phyloP scores from a whole-genome alignment of 345 rosid genomes.

The Bruguiera gymnorhiza region DNA sequence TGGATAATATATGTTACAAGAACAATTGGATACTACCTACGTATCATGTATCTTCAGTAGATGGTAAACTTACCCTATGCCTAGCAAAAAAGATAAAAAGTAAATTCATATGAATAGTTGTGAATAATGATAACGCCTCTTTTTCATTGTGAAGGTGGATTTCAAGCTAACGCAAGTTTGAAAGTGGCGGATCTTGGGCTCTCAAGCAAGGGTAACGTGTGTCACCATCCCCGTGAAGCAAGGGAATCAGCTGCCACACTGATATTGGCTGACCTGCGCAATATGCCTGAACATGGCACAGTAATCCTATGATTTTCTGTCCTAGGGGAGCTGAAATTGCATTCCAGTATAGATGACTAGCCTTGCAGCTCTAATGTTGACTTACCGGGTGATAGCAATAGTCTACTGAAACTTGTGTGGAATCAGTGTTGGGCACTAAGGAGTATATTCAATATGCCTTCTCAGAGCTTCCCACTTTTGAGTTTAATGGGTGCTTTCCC shows the following conservation, averaged over 20 bases:
- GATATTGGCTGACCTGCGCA: constrained; percentile 35
- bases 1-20: constrained; percentile 50
- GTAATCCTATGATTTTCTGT: neutral
- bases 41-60: constrained; percentile 39
- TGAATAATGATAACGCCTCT: neutral
- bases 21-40: constrained; percentile 63
- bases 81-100: no score
- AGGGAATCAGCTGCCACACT: constrained; percentile 60
- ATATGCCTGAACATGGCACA: constrained; percentile 5
- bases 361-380: no score
- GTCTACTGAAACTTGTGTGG: no score
- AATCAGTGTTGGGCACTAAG: no score
- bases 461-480: no score
- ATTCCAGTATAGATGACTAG: no score
- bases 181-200: constrained; percentile 33
- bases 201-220: constrained; percentile 31
- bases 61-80: constrained; percentile 47
- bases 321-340: no score
- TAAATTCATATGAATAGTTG: neutral
- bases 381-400: no score
- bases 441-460: no score
- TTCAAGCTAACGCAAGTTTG: constrained; percentile 42
- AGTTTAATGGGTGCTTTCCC: no score
- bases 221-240: constrained; percentile 40
- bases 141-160: constrained; percentile 46